Conservation (phyloP, 2,329 filamentous ascomycete genomes). For the Cladophialophora chaetospira region DNA sequence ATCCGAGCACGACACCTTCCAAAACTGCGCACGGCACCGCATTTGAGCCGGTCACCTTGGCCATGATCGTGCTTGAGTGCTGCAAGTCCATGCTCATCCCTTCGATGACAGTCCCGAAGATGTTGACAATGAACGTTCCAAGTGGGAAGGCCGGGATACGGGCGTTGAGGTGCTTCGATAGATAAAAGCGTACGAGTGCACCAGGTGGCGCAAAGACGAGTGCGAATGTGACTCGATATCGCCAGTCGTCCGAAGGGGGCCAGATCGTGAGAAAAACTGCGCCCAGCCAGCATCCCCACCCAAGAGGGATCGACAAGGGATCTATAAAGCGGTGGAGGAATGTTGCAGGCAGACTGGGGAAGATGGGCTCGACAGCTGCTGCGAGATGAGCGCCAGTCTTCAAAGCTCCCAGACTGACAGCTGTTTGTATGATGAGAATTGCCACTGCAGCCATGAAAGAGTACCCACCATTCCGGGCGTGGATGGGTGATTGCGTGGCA, state of each 20-base stretch:
- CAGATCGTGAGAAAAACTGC: constrained; percentile 67
- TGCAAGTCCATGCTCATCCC: constrained; percentile 75
- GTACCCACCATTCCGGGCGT: constrained; percentile 54
- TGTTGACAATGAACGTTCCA: constrained; percentile 77
- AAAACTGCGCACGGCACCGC: constrained; percentile 62
- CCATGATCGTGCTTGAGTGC: constrained; percentile 44
- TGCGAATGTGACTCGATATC: constrained; percentile 68
- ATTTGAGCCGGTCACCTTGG: not conserved
- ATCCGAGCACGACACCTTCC: constrained; percentile 63
- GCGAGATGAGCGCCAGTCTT: constrained; percentile 72
- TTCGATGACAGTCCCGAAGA: constrained; percentile 69
- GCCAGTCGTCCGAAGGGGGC: constrained; percentile 67
- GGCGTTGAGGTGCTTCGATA: constrained; percentile 67
- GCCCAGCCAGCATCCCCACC: constrained; percentile 70
- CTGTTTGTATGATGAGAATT: constrained; percentile 68
- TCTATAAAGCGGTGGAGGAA: constrained; percentile 64
- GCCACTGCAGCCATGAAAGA: constrained; percentile 74
- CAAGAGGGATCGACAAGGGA: constrained; percentile 61
- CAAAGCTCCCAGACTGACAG: constrained; percentile 67
- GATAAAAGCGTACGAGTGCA: constrained; percentile 70
- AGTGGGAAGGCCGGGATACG: constrained; percentile 68
- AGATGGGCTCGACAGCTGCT: constrained; percentile 56
- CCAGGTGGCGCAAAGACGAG: constrained; percentile 77
- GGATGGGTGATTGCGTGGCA: not conserved
- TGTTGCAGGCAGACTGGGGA: constrained; percentile 59